Percentiles rank a stretch among this genome's conserved stretches.
Conservation (phyloP, 768 basidiomycete species). For the Mycena galopus region DNA sequence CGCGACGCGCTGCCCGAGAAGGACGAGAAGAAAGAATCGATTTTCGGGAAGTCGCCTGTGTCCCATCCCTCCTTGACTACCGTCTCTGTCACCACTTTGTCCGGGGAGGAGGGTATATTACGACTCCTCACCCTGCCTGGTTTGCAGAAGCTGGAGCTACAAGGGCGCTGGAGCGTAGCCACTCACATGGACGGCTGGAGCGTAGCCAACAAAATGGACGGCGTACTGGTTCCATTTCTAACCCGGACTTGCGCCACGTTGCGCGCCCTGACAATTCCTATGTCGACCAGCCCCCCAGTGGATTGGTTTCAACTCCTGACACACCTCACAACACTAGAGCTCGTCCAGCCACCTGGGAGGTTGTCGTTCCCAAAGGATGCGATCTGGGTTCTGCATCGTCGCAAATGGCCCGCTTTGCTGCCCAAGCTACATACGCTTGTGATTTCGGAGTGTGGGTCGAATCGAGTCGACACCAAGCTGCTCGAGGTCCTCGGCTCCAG, state of each 20-base stretch:
- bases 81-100: not conserved
- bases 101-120: slow-evolving; percentile 3
- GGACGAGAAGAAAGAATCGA: not conserved
- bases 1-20: slow-evolving; percentile 7
- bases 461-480: slow-evolving; percentile 8
- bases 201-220: not conserved
- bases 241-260: not conserved
- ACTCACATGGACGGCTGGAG: too few species aligned
- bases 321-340: slow-evolving; percentile 16
- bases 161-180: not conserved
- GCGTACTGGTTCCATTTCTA: slow-evolving; percentile 9
- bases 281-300: slow-evolving; percentile 11
- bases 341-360: not conserved
- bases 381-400: slow-evolving; percentile 11
- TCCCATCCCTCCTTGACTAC: not conserved
- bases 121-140: slow-evolving; percentile 6
- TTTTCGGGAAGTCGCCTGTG: not conserved
- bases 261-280: slow-evolving; percentile 1
- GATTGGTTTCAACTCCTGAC: not conserved
- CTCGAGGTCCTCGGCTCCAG: slow-evolving; percentile 19
- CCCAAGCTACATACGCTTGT: slow-evolving; percentile 14
- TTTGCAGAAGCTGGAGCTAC: slow-evolving; percentile 7
- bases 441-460: not conserved
- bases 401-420: slow-evolving; percentile 11
- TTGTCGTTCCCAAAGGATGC: not conserved